phyloP scores from a whole-genome alignment of 2,329 filamentous ascomycete species.

The Cryphonectria naterciae region DNA sequence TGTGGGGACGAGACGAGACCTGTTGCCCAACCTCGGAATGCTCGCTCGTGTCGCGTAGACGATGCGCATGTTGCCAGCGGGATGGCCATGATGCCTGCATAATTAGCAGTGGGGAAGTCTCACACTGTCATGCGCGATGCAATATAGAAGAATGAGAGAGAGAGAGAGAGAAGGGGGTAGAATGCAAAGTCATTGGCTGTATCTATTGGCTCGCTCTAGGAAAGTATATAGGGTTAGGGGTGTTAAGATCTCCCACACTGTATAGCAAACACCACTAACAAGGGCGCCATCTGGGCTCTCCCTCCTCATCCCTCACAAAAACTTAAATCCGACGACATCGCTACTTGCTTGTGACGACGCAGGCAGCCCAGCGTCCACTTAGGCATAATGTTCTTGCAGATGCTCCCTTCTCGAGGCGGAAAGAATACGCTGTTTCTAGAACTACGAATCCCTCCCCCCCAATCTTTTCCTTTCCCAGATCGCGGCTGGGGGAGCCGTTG shows the following conservation, averaged over 20 bases:
- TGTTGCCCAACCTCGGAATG: neutral
- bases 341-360: too few species aligned
- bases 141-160: neutral
- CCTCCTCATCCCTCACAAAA: neutral
- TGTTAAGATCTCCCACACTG: neutral
- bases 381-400: too few species aligned
- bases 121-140: neutral
- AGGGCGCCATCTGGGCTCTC: neutral
- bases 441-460: neutral
- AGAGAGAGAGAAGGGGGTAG: neutral
- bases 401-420: too few species aligned
- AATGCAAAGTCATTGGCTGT: too few species aligned
- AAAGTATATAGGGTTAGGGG: neutral
- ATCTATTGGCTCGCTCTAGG: neutral
- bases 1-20: neutral
- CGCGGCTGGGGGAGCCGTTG: neutral
- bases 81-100: neutral
- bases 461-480: too few species aligned
- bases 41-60: neutral
- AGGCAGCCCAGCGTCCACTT: too few species aligned
- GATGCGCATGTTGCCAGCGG: neutral
- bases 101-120: neutral
- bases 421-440: too few species aligned
- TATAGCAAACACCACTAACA: neutral
- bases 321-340: neutral